Percentiles rank a stretch among this genome's conserved stretches.
phyloP scores from a whole-genome alignment of 495 filamentous ascomycete species.

The Cercophora samala region DNA sequence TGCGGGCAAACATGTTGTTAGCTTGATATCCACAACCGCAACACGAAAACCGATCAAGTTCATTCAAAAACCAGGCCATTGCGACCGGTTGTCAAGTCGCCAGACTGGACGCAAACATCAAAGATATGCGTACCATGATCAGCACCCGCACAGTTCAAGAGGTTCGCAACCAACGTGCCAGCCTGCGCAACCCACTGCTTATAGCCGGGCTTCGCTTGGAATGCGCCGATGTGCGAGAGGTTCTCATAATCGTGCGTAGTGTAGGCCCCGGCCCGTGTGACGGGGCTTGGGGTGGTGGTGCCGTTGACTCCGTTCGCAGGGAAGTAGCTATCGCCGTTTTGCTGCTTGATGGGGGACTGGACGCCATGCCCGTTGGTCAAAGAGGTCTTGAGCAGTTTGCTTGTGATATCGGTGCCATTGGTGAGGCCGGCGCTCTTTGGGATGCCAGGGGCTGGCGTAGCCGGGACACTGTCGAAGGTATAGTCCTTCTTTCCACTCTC shows the following conservation, averaged over 20 bases:
- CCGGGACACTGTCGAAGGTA: slow-evolving; percentile 89
- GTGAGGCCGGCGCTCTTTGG: slow-evolving; percentile 58
- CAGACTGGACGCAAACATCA: neutral
- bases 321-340: slow-evolving; percentile 26
- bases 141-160: slow-evolving; percentile 91
- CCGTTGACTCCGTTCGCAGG: slow-evolving; percentile 25
- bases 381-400: slow-evolving; percentile 53
- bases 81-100: neutral
- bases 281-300: slow-evolving; percentile 32
- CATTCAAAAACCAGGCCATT: neutral
- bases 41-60: neutral
- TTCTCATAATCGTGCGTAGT: slow-evolving; percentile 60
- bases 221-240: slow-evolving; percentile 53
- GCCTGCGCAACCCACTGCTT: slow-evolving; percentile 99
- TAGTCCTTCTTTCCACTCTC: slow-evolving; percentile 60
- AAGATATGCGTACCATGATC: slow-evolving; percentile 62
- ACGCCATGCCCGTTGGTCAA: slow-evolving; percentile 23
- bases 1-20: slow-evolving; percentile 37
- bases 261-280: slow-evolving; percentile 42
- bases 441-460: slow-evolving; percentile 72
- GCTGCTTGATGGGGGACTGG: slow-evolving; percentile 19
- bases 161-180: slow-evolving; percentile 89
- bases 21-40: slow-evolving; percentile 8
- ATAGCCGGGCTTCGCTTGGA: slow-evolving; percentile 85
- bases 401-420: slow-evolving; percentile 67